Base-by-base conservation (phyloP, 257 asterid genomes). In the Penstemon newberryi region DNA sequence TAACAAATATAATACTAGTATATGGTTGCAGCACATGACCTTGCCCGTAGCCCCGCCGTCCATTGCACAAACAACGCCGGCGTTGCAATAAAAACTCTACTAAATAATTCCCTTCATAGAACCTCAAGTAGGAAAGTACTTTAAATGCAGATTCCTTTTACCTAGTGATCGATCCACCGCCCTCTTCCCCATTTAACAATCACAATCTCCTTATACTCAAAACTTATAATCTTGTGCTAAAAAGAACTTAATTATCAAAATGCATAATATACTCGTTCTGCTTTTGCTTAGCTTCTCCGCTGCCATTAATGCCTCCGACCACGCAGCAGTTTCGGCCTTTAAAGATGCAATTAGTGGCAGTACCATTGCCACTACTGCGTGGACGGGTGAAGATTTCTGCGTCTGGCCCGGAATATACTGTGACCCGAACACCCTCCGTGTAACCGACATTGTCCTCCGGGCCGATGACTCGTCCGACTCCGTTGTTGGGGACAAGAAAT, bases 371-470 rank as follows among this genome's bases (percentile, higher is more conserved):
- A 69, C 82, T 77, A 57, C 81, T 42, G 72, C 85, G 1, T 84
- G 89, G 92, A 66, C 75, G 5, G 95, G 90, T 25, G 2, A 63
- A 12, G 74, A 82, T 33, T 83, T 80, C 41, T 87, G 92, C 56
- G 49, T 59, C 18, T 85, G 89, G 89, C 83, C 80, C 11, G 95
- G 95, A 5, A 73, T 85, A 59, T 80, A 85, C 42, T 88, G 95
- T 39, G 87, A 88, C 45, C 88, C 88, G 9, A 69, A 57, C 43
- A 78, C 80, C 11, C 75, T 42, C 56, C 81, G 87, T 1, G 88
- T 88, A 19, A 86, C 92, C 7, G 95, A 88, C 74, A 88, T 88
- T 56, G 79, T 76, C 78, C 88, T 88, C 61, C 86, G 88, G 0
- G 77, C 77, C 33, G 86, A 82, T 6, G 89, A 85, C 74, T 73